Base-by-base conservation (phyloP, 2,329 filamentous ascomycete species). In the Scolecobasidium constrictum region DNA sequence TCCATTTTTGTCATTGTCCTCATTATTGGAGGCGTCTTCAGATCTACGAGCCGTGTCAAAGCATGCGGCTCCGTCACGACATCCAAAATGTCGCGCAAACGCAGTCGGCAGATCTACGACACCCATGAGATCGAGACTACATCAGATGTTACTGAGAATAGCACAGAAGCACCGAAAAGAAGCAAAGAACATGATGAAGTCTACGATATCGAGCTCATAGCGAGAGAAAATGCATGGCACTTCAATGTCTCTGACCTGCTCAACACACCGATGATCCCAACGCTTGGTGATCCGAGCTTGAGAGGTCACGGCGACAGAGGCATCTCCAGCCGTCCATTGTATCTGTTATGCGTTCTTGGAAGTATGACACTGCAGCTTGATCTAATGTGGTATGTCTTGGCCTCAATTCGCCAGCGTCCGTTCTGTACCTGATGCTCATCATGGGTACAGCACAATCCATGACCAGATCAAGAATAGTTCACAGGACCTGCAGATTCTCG, bases 211-310 rank as follows among this genome's bases (percentile, higher is more conserved):
- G 20, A 20, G 16, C 16, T 40, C 20, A 34, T 39, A 40, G 20
- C 42, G 18, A 23, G 13, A 34, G 42, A 44, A 31, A 37, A 45
- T 21, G 36, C 43, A 13, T 45, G 43, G 43, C n/a, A 45, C 15
- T 45, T 45, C 21, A 28, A 22, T 26, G 33, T 33, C 4, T 20
- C 19, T 12, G 43, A 40, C 18, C 17, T 45, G 19, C 38, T 45
- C 4, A 19, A 36, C 16, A 22, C 43, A 17, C 18, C 22, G 2
- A 35, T 23, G 5, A 42, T 44, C 9, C 22, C 38, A 1, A 16
- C 35, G n/a, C 26, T 22, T 6, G 17, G n/a, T 16, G n/a, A n/a
- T n/a, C 21, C 11, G 31, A 16, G 17, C 38, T 41, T 13, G 26
- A 40, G 16, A 37, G 37, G 12, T 18, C 42, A 45, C 22, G 42